Conservation (phyloP, 2,329 filamentous ascomycete genomes). For the Beauveria scarabaeidicola region DNA sequence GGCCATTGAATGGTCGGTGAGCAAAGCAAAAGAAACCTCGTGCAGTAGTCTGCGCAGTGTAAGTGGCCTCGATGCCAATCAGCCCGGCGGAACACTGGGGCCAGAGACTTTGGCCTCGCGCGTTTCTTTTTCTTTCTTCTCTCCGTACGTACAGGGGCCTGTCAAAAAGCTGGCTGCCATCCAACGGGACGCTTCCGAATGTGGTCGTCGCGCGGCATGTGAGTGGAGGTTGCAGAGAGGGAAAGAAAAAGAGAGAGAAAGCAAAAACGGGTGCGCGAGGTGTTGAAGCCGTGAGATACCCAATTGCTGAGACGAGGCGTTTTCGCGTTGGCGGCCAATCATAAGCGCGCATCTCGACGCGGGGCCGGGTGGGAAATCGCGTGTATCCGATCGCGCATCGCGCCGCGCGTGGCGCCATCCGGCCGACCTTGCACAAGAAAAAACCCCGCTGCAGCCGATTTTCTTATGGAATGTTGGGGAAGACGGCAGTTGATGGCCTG, state of each 20-base stretch:
- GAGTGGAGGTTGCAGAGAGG: background rate
- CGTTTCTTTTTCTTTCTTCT: background rate
- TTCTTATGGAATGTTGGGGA: background rate
- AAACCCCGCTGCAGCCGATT: background rate
- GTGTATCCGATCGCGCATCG: slow-evolving; percentile 1
- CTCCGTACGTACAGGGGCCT: too few species aligned
- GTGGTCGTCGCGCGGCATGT: background rate
- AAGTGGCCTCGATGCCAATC: slow-evolving; percentile 3
- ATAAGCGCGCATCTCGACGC: slow-evolving; percentile 3
- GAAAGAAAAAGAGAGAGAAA: too few species aligned
- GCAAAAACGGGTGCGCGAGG: background rate
- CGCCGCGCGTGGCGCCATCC: background rate
- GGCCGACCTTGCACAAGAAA: background rate
- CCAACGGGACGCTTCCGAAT: background rate
- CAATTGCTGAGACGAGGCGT: too few species aligned
- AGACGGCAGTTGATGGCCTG: background rate
- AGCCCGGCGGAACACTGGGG: background rate
- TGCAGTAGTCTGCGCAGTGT: background rate
- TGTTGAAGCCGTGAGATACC: too few species aligned
- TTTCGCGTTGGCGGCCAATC: slow-evolving; percentile 4
- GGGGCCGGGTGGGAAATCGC: background rate
- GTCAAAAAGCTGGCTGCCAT: background rate
- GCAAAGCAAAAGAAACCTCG: background rate
- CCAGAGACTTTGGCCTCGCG: background rate
- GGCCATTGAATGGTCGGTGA: slow-evolving; percentile 5